phyloP scores from a whole-genome alignment of 805 yeast species.

The Teunomyces atbi region DNA sequence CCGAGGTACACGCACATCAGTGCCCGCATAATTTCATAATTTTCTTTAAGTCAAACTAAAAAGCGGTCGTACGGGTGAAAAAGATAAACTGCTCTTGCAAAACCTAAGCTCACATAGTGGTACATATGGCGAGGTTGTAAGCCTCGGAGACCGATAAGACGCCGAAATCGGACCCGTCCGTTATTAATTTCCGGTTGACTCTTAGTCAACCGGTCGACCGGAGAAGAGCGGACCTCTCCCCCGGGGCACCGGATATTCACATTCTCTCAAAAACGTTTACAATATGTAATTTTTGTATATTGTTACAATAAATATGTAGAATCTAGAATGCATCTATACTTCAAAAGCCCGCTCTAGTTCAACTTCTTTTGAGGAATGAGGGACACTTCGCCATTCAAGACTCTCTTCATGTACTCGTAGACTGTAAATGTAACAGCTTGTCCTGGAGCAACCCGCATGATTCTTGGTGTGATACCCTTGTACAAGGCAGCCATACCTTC shows the following conservation, averaged over 20 bases:
- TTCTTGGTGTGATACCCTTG: slow-evolving; percentile 97
- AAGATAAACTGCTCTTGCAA: too few species aligned
- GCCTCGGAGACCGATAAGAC: too few species aligned
- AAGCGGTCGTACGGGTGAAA: too few species aligned
- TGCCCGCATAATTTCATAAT: too few species aligned
- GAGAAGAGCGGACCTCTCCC: background rate
- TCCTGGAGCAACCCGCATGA: slow-evolving; percentile 99
- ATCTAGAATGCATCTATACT: background rate
- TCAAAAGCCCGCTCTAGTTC: slow-evolving; percentile 8
- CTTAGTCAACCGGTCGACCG: background rate
- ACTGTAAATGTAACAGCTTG: slow-evolving; percentile 98
- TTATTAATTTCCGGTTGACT: background rate
- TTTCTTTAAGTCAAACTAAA: too few species aligned
- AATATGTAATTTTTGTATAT: background rate
- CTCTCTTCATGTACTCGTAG: slow-evolving; percentile 79
- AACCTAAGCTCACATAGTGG: too few species aligned
- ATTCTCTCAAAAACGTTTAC: background rate
- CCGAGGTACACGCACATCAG: too few species aligned
- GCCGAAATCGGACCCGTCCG: background rate
- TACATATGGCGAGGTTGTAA: too few species aligned
- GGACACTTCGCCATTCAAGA: slow-evolving; percentile 40
- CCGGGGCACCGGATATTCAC: background rate
- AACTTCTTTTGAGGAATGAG: slow-evolving; percentile 17
- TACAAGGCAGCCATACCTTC: slow-evolving; percentile 75
- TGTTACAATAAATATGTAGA: background rate